These are phyloP conservation scores for Artemisia tridentata DNA, from an alignment of 129 eudicot genomes.

Conservation along the genomic window DNA sequence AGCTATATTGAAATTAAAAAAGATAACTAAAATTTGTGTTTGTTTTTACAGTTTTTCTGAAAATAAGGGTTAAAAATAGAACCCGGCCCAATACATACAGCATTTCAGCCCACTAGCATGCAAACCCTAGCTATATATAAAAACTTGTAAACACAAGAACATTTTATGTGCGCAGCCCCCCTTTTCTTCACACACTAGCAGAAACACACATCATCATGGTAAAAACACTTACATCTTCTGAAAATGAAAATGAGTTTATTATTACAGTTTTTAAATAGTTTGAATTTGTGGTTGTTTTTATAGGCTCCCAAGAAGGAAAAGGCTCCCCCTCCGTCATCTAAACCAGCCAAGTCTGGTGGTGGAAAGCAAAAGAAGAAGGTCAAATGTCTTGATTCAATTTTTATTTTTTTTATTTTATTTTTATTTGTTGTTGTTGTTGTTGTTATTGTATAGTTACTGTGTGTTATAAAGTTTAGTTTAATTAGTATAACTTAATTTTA, in stretches of 20 bases:
- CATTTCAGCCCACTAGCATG: background rate
- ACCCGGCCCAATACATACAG: constrained; percentile 18
- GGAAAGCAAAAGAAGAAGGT: constrained; percentile 98
- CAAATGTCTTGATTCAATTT: background rate
- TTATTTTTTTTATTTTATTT: too few species aligned
- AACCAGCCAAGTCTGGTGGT: constrained; percentile 93
- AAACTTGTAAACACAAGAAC: background rate
- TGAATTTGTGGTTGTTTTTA: background rate
- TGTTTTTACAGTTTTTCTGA: too few species aligned
- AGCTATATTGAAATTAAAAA: too few species aligned
- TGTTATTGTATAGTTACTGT: too few species aligned
- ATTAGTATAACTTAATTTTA: too few species aligned
- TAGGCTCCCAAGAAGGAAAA: constrained; percentile 86
- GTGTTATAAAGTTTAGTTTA: too few species aligned
- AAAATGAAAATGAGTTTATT: background rate
- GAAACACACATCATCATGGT: background rate
- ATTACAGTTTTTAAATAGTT: background rate
- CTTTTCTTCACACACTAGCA: constrained; percentile 14
- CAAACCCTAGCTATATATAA: constrained; percentile 39
- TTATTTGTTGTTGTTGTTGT: too few species aligned
- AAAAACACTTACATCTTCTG: too few species aligned
- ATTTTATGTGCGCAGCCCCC: constrained; percentile 26
- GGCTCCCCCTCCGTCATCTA: constrained; percentile 89
- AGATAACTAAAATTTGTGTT: too few species aligned
- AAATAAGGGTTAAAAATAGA: background rate